Base-by-base conservation (phyloP, 108 stramenopile species). In the Licmophora abbreviata region DNA sequence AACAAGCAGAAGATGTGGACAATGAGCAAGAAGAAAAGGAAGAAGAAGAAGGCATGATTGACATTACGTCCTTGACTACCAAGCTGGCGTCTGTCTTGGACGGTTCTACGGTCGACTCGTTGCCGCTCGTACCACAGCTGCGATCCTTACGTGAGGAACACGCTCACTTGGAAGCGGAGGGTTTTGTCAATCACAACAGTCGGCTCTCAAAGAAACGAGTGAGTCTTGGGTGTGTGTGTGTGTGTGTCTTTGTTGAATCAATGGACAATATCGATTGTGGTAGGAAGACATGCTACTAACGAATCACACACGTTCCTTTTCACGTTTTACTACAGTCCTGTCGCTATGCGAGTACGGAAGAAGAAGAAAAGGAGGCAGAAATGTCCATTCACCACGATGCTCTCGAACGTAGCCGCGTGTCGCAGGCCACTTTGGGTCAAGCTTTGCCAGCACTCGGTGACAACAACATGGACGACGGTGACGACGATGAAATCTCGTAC, bases 281-380 rank as follows among this genome's bases (percentile, higher is more conserved):
- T n/a, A n/a, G n/a, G n/a, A n/a, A n/a, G n/a, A n/a, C n/a, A n/a
- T n/a, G n/a, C n/a, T n/a, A n/a, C n/a, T n/a, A n/a, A n/a, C n/a
- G n/a, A n/a, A n/a, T n/a, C n/a, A n/a, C n/a, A n/a, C 22, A 21
- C 51, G 17, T 20, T 20, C n/a, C 43, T 44, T 20, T 44, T 15
- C 21, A 0, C n/a, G n/a, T n/a, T n/a, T 12, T 14, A 8, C 15
- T 18, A 25, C 51, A 60, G 51, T 58, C 64, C 12, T 22, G 41
- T 25, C 55, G 58, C 1, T 81, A 79, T 56, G 77, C 68, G 8
- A 57, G 46, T 42, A 44, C 72, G 11, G 56, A 61, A 6, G 83
- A 88, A 53, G 86, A 83, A 42, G 91, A 93, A 48, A 68, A 68
- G 29, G 82, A 83, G 45, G 91, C 91, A 15, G 91, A 93, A 52